Percentiles rank a stretch among this genome's conserved stretches.
Evolutionary conservation across 2,329 filamentous ascomycete species (phyloP).

Genomic region (Harringtonia lauricola): DNA sequence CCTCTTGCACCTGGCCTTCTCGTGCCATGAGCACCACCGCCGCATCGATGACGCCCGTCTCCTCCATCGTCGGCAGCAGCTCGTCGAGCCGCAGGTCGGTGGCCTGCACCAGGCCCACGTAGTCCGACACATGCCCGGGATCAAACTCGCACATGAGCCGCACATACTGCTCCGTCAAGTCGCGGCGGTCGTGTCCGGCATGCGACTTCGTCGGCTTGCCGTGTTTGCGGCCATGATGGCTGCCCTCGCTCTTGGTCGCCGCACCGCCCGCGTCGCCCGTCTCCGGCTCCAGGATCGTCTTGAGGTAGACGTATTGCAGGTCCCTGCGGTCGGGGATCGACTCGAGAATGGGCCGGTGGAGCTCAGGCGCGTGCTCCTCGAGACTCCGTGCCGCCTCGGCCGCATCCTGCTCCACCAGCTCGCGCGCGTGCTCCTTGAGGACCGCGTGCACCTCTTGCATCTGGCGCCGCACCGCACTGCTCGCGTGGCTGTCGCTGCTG

Average conservation of each 20-base stretch:
- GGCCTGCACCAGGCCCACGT: conserved; percentile 64
- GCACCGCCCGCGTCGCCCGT: neutral
- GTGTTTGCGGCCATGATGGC: neutral
- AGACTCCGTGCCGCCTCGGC: conserved; percentile 54
- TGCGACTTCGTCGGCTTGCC: conserved; percentile 20
- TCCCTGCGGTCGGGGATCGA: conserved; percentile 49
- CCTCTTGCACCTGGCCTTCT: conserved; percentile 71
- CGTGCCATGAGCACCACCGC: conserved; percentile 83
- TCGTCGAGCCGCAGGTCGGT: conserved; percentile 69
- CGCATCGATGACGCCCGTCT: conserved; percentile 81
- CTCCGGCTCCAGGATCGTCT: conserved; percentile 55
- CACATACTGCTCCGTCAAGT: conserved; percentile 74
- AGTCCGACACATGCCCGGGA: conserved; percentile 71
- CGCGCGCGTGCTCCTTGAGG: conserved; percentile 51
- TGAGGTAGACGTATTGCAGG: conserved; percentile 65
- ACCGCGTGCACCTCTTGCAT: conserved; percentile 57
- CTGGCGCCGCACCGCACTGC: conserved; percentile 56
- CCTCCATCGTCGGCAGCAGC: conserved; percentile 79
- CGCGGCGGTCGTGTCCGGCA: conserved; percentile 28
- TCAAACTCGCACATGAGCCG: conserved; percentile 85
- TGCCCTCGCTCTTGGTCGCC: neutral
- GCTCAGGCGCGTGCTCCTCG: conserved; percentile 45
- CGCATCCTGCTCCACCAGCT: conserved; percentile 58
- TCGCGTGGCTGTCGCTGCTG: conserved; percentile 14
- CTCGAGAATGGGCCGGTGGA: conserved; percentile 56